These are phyloP conservation scores for Trichocomaceae sp. DNA, from an alignment of 2,329 filamentous ascomycete genomes.

Conservation along the genomic window DNA sequence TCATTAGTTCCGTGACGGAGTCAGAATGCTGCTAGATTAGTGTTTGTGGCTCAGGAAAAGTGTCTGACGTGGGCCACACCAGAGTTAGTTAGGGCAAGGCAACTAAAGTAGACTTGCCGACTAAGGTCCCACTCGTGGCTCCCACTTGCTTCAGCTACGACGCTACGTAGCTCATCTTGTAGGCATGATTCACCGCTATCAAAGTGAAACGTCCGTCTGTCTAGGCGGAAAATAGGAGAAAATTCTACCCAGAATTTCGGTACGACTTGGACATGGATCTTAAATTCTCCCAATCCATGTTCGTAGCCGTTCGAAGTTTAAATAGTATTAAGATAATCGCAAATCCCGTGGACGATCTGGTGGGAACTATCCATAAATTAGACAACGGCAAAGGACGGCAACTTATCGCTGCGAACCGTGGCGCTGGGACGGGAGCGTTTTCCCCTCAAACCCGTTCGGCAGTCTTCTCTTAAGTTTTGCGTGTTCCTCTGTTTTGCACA, in stretches of 20 bases:
- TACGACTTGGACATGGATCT: neutral
- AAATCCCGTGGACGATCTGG: neutral
- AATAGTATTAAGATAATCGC: neutral
- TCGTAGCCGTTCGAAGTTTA: neutral
- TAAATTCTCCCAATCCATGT: neutral
- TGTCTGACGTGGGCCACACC: neutral
- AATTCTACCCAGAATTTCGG: neutral
- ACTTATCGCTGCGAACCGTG: conserved; percentile 13
- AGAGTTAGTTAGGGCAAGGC: conserved; percentile 1
- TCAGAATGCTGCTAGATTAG: neutral
- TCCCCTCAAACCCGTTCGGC: neutral
- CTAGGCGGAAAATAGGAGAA: neutral
- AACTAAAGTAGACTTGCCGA: conserved; percentile 5
- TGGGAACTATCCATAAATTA: neutral
- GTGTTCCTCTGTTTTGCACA: conserved; percentile 5
- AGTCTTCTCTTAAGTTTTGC: neutral
- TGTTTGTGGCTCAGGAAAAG: neutral
- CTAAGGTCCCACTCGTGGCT: conserved; percentile 5
- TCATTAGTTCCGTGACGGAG: neutral
- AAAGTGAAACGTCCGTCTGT: neutral
- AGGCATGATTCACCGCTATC: neutral
- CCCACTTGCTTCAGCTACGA: conserved; percentile 7
- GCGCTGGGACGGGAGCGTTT: conserved; percentile 15
- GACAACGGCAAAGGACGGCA: conserved; percentile 7
- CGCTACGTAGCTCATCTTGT: conserved; percentile 1